Evolutionary conservation across 805 yeast species (phyloP), one percentile per base, ranked within the genome.

Genomic region (Lachancea thermotolerans): DNA sequence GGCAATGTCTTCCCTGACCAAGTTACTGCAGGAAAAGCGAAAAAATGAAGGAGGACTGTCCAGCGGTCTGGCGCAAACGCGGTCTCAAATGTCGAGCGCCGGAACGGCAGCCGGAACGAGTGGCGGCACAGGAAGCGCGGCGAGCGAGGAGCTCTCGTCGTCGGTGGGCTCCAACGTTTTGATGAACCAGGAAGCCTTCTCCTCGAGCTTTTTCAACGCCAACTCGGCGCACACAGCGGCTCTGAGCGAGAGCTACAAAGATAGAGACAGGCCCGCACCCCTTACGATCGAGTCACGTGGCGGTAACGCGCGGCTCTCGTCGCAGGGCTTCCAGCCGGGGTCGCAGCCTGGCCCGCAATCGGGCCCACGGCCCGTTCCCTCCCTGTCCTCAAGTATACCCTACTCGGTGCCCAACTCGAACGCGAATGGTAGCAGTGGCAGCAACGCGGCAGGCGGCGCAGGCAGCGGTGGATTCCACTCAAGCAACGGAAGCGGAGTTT

Each of bases 371-470:
- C 55, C 49, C 17, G 42, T 55, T 28, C 78, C 52, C 49, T 82
- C 69, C 42, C 67, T 82, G 52, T 76, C 85, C 4, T 69, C 78
- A 18, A 71, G 78, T 34, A 82, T 82, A 41, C 89, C 89, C 1
- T 82, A 82, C 60, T 72, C 82, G 7, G 87, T 80, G 1, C 89
- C 89, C 1, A 85, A 85, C 18, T 82, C 85, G 8, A 72, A 63
- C 45, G 43, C 43, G 12, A 25, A 12, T 15, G 41, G 41, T 31
- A 18, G 39, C 15, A 10, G 15, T 8, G 18, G 37, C 8, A 8
- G 18, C 12, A 18, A 18, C 18, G 14, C 37, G 5, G 17, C 18
- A 4, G 14, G 41, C 35, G 16, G 35, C 27, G 17, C 35, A 5
- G 18, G 28, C 15, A 27, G 28, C 29, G 42, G 42, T 17, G 57